Conservation (phyloP, 306 rosid species). For the cucumber (Cucumis sativus) region DNA sequence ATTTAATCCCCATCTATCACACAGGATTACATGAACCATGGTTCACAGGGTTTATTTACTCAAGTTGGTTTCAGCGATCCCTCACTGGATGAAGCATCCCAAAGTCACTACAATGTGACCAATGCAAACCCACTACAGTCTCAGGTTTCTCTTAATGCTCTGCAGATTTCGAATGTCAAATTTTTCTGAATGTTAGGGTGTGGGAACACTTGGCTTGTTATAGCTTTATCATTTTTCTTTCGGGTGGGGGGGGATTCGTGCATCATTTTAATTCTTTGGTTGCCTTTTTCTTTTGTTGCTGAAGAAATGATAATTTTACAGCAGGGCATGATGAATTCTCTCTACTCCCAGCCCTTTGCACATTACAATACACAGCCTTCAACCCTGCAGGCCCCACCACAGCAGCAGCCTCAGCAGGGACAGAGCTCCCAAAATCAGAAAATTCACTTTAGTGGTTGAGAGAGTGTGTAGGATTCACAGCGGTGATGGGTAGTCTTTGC, state of each 20-base stretch:
- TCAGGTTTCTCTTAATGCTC: conserved; percentile 46
- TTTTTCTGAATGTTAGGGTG: background rate
- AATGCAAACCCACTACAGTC: conserved; percentile 86
- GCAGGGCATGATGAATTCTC: conserved; percentile 79
- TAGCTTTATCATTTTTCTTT: background rate
- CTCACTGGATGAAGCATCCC: conserved; percentile 77
- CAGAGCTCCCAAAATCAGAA: conserved; percentile 93
- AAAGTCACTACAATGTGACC: conserved; percentile 65
- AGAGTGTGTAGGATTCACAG: conserved; percentile 26
- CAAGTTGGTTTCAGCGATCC: conserved; percentile 91
- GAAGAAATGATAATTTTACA: background rate
- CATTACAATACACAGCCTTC: conserved; percentile 90
- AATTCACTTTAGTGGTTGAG: conserved; percentile 80
- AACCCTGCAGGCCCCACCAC: conserved; percentile 75
- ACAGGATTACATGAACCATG: conserved; percentile 93
- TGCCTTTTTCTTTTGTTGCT: background rate
- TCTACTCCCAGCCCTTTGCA: conserved; percentile 91
- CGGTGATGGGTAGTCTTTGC: conserved; percentile 93
- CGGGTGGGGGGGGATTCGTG: no score
- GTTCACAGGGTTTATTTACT: conserved; percentile 85
- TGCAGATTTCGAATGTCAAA: background rate
- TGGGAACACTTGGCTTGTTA: background rate
- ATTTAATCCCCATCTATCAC: conserved; percentile 2
- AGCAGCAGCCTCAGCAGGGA: conserved; percentile 64
- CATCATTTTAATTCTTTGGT: background rate